Evolutionary conservation across 2,329 filamentous ascomycete genomes (phyloP).

Genomic region (Fusarium sp.): DNA sequence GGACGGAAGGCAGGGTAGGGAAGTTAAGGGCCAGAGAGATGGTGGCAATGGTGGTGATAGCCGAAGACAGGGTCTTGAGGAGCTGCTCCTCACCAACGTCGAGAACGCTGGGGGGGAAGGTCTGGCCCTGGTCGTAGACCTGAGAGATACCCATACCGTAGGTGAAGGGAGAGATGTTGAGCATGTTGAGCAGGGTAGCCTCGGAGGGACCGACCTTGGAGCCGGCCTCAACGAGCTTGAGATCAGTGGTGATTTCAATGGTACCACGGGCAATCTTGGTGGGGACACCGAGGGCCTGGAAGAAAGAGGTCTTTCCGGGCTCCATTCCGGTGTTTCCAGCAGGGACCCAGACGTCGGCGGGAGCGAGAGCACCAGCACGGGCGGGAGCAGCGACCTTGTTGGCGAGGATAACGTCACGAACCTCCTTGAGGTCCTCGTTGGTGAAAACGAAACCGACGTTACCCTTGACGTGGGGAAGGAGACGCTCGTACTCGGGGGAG

Average conservation of each 20-base stretch:
- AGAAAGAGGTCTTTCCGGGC: conserved; percentile 99
- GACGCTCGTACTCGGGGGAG: conserved; percentile 96
- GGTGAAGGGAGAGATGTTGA: conserved; percentile 99
- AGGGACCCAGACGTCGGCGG: conserved; percentile 91
- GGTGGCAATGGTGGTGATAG: conserved; percentile 86
- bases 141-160: conserved; percentile 97
- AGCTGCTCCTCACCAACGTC: conserved; percentile 97
- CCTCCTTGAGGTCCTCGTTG: conserved; percentile 91
- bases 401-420: conserved; percentile 91
- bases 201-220: conserved; percentile 98
- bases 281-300: conserved; percentile 99
- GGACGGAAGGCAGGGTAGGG: conserved; percentile 95
- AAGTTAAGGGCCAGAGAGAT: conserved; percentile 94
- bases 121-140: conserved; percentile 98
- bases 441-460: conserved; percentile 99
- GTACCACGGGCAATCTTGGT: conserved; percentile 99
- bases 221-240: conserved; percentile 95
- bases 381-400: conserved; percentile 99
- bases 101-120: conserved; percentile 85
- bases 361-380: conserved; percentile 96
- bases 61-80: conserved; percentile 81
- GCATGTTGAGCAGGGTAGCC: conserved; percentile 98
- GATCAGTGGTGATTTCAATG: conserved; percentile 98
- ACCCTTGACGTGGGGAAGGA: conserved; percentile 94
- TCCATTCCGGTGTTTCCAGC: conserved; percentile 99